phyloP scores from a whole-genome alignment of 441 rosid species.

The Jatropha multifida region DNA sequence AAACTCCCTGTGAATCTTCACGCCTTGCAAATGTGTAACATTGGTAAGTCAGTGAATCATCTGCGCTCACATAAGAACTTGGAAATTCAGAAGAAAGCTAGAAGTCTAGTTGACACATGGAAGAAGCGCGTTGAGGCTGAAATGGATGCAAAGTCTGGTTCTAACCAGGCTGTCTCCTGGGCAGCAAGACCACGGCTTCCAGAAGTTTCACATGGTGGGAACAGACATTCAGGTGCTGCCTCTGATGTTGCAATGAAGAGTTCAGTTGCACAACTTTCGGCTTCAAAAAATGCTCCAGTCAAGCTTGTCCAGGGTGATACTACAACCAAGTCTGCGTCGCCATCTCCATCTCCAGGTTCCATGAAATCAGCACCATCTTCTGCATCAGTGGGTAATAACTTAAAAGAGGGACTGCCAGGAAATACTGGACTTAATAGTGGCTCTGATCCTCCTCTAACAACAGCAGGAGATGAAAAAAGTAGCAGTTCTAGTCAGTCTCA shows the following conservation, averaged over 20 bases:
- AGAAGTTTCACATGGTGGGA: conserved; percentile 62
- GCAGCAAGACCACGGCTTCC: conserved; percentile 56
- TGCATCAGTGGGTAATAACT: conserved; percentile 36
- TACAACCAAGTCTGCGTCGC: conserved; percentile 45
- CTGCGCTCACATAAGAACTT: conserved; percentile 73
- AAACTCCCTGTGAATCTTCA: conserved; percentile 92
- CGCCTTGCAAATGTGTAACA: conserved; percentile 88
- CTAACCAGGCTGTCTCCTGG: conserved; percentile 65
- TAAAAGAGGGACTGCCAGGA: conserved; percentile 49
- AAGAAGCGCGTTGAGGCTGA: conserved; percentile 98
- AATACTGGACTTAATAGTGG: conserved; percentile 35
- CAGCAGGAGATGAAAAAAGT: conserved; percentile 62
- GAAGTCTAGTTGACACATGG: conserved; percentile 96
- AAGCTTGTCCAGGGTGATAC: conserved; percentile 58
- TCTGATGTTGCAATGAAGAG: conserved; percentile 64
- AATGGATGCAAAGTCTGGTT: conserved; percentile 81
- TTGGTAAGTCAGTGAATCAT: conserved; percentile 95
- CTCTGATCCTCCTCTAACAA: conserved; percentile 42
- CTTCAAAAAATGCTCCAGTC: conserved; percentile 55
- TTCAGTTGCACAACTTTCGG: conserved; percentile 51
- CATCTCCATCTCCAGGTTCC: conserved; percentile 54
- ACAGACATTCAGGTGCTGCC: conserved; percentile 52
- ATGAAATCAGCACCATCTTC: conserved; percentile 51
- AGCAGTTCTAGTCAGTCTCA: conserved; percentile 80
- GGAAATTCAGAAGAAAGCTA: conserved; percentile 91